Percentiles rank a stretch among this genome's conserved stretches.
These are phyloP conservation scores for Nitzschia sp. DNA, from an alignment of 108 stramenopile genomes.

Conservation along the genomic window DNA sequence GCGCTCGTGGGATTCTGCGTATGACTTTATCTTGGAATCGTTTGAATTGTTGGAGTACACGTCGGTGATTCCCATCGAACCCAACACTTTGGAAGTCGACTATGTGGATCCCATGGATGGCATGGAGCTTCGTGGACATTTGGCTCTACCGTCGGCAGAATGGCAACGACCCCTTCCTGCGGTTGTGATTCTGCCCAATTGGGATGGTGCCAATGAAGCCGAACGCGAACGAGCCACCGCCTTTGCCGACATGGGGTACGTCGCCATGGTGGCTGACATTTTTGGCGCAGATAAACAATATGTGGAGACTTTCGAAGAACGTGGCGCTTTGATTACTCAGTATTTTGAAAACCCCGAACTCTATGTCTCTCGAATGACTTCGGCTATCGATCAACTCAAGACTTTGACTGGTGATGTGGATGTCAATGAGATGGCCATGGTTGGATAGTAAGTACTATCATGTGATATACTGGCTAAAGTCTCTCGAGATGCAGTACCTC, in stretches of 20 bases:
- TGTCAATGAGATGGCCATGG: conserved; percentile 28
- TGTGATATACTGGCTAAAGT: conserved; percentile 15
- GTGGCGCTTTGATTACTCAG: conserved; percentile 16
- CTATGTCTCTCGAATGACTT: conserved; percentile 38
- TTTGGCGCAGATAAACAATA: conserved; percentile 32
- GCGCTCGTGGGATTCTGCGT: conserved; percentile 45
- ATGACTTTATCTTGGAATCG: conserved; percentile 22
- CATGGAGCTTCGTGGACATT: conserved; percentile 13
- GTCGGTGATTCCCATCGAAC: conserved; percentile 3
- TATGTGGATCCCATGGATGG: conserved; percentile 22
- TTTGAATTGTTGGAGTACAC: conserved; percentile 27
- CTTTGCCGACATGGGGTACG: conserved; percentile 40
- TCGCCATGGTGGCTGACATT: conserved; percentile 50
- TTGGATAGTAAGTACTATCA: conserved; percentile 56
- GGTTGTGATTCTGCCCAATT: conserved; percentile 45
- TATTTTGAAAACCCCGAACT: conserved; percentile 31
- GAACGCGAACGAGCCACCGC: conserved; percentile 44
- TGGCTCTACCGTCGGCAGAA: conserved; percentile 17
- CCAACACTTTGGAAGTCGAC: not conserved
- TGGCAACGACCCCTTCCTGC: conserved; percentile 21
- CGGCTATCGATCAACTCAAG: conserved; percentile 39
- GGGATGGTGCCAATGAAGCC: conserved; percentile 44
- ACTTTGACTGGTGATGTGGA: conserved; percentile 23
- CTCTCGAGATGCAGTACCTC: not conserved
- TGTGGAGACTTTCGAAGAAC: conserved; percentile 11